Evolutionary conservation across 352 stramenopile species (phyloP).

Genomic region (Phytophthora melonis): DNA sequence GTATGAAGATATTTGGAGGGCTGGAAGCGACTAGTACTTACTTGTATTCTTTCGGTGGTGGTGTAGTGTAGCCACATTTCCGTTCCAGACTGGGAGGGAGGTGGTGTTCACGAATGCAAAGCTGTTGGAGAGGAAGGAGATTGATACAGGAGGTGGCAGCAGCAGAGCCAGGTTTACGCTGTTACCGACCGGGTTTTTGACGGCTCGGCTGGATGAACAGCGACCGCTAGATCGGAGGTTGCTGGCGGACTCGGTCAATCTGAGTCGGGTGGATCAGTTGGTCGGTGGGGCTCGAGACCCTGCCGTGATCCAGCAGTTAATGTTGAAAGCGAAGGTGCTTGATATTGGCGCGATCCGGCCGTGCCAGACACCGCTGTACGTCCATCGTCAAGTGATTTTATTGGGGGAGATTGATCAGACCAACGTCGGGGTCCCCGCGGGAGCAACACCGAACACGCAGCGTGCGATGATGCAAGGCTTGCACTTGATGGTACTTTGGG

Average conservation of each 20-base stretch:
- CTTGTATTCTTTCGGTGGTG: not conserved
- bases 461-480: conserved; percentile 32
- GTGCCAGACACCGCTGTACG: conserved; percentile 61
- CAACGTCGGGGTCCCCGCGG: not conserved
- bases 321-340: conserved; percentile 56
- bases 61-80: conserved; percentile 41
- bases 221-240: conserved; percentile 36
- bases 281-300: conserved; percentile 27
- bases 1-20: not conserved
- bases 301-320: conserved; percentile 45
- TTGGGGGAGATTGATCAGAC: conserved; percentile 44
- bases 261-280: conserved; percentile 40
- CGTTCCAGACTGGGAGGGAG: conserved; percentile 46
- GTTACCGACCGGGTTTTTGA: conserved; percentile 53
- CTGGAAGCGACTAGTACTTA: not conserved
- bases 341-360: conserved; percentile 76
- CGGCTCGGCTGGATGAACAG: conserved; percentile 37
- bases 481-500: conserved; percentile 72
- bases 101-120: conserved; percentile 71
- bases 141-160: conserved; percentile 8
- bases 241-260: conserved; percentile 31
- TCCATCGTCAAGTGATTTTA: conserved; percentile 74
- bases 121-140: conserved; percentile 58
- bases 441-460: conserved; percentile 22
- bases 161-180: conserved; percentile 37